Evolutionary conservation across 305 asterid genomes (phyloP).

Genomic region (Andrographis paniculata): DNA sequence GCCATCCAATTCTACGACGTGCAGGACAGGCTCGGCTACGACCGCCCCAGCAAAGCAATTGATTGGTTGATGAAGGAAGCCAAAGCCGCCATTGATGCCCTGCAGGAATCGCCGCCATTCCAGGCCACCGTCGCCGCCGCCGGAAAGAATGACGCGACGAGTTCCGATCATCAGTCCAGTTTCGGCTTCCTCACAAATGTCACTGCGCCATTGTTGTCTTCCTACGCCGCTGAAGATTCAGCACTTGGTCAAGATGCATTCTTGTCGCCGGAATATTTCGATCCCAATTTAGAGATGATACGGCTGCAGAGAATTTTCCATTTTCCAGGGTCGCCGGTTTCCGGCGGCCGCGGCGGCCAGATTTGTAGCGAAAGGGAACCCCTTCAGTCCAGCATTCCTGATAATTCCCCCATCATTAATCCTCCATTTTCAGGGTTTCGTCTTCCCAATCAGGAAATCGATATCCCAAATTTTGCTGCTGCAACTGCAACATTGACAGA

Average conservation of each 20-base stretch:
- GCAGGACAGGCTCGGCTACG: slow-evolving; percentile 65
- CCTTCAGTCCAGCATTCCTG: slow-evolving; percentile 65
- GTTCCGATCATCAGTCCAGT: background rate
- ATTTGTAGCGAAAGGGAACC: slow-evolving; percentile 61
- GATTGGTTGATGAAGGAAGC: slow-evolving; percentile 87
- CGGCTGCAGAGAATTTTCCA: slow-evolving; percentile 22
- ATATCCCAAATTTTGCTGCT: slow-evolving; percentile 11
- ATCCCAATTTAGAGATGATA: slow-evolving; percentile 17
- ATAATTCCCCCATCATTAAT: slow-evolving; percentile 15
- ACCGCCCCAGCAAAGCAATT: slow-evolving; percentile 71
- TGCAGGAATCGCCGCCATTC: slow-evolving; percentile 14
- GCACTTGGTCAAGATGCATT: slow-evolving; percentile 17
- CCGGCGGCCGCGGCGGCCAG: slow-evolving; percentile 16
- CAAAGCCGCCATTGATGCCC: slow-evolving; percentile 60
- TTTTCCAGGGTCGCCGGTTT: slow-evolving; percentile 19
- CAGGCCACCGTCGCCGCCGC: background rate
- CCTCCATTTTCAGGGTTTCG: slow-evolving; percentile 23
- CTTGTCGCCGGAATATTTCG: slow-evolving; percentile 20
- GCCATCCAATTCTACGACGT: slow-evolving; percentile 77
- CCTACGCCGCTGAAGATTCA: slow-evolving; percentile 15
- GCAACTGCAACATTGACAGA: too few relatives aligned
- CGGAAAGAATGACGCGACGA: background rate
- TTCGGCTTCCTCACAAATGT: slow-evolving; percentile 1
- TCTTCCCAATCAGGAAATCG: slow-evolving; percentile 25
- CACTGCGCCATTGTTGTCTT: too few relatives aligned